A percentile compares a stretch with the other conserved stretches of the same genome.
These are phyloP conservation scores for Orychophragmus violaceus DNA, from an alignment of 345 rosid genomes.

Conservation along the genomic window DNA sequence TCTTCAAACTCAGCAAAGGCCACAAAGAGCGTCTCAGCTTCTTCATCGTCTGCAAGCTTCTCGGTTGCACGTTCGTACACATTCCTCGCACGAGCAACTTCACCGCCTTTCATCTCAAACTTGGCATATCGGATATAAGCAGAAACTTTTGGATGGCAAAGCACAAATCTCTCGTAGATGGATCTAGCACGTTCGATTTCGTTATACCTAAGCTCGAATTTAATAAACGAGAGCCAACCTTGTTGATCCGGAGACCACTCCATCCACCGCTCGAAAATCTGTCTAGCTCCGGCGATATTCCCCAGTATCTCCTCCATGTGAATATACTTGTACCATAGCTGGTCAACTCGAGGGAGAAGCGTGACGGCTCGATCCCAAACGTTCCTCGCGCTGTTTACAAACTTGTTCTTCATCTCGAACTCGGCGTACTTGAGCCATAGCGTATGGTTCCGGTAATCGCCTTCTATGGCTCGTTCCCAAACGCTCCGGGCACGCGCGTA, in stretches of 20 bases:
- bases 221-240: not conserved
- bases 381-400: not conserved
- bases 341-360: conserved; percentile 2
- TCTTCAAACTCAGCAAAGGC: conserved; percentile 1
- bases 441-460: not conserved
- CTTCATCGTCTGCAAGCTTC: not conserved
- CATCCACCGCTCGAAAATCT: conserved; percentile 3
- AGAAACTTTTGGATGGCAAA: not conserved
- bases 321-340: not conserved
- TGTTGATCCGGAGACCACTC: not conserved
- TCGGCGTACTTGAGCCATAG: conserved; percentile 3
- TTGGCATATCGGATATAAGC: not conserved
- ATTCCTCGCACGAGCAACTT: not conserved
- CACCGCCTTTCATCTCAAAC: not conserved
- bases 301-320: not conserved
- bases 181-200: not conserved
- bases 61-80: not conserved
- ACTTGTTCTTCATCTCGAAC: conserved; percentile 10
- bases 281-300: not conserved
- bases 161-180: not conserved
- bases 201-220: not conserved
- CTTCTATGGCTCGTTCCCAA: not conserved
- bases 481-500: not conserved
- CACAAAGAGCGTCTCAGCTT: not conserved
- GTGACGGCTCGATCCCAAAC: not conserved